phyloP scores from a whole-genome alignment of 441 rosid genomes.

The Corymbia calophylla region DNA sequence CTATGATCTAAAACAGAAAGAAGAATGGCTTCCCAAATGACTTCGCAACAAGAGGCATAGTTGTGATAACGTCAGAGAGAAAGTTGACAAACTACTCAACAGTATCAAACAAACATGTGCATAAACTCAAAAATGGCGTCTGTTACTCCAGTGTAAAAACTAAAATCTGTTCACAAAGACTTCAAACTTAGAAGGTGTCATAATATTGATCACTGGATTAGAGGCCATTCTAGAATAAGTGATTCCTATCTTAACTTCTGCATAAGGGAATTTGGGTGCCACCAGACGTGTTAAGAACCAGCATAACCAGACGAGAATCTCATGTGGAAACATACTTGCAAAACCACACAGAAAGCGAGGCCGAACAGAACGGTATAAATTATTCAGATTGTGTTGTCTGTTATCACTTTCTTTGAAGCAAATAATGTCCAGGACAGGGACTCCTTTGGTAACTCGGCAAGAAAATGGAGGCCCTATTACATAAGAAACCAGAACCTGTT shows the following conservation, averaged over 20 bases:
- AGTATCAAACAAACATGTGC: neutral
- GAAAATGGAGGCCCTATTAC: neutral
- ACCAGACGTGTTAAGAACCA: neutral
- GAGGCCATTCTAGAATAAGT: neutral
- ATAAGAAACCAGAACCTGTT: neutral
- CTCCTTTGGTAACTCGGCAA: neutral
- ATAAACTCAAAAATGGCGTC: neutral
- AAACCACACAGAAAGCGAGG: neutral
- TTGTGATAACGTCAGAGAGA: neutral
- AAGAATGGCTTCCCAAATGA: neutral
- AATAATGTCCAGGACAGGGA: neutral
- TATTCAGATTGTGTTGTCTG: neutral
- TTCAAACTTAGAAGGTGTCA: neutral
- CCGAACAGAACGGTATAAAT: neutral
- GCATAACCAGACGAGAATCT: neutral
- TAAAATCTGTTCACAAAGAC: neutral
- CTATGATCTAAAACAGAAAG: neutral
- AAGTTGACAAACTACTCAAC: neutral
- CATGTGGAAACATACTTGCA: neutral
- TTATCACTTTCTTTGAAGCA: neutral
- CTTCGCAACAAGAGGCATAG: neutral
- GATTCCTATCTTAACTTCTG: neutral
- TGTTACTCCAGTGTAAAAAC: neutral
- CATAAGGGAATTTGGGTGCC: neutral
- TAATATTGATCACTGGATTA: neutral